These are phyloP conservation scores for Xerocomellus amylosporus DNA, from an alignment of 768 basidiomycete species.

Conservation along the genomic window DNA sequence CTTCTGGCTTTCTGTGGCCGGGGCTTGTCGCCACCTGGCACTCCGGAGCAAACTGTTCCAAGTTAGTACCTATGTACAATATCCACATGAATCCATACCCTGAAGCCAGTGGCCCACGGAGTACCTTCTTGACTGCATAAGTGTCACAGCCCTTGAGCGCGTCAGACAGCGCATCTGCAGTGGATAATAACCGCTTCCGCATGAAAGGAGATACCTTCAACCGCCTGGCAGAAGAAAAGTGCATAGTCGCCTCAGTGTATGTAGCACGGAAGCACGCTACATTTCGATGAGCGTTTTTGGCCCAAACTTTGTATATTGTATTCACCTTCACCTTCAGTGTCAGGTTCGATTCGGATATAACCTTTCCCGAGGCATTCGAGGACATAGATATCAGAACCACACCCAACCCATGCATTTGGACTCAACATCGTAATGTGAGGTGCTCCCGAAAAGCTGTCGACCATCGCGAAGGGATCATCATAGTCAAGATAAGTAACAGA, in stretches of 20 bases:
- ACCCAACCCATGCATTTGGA: constrained; percentile 73
- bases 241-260: constrained; percentile 52
- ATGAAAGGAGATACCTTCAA: constrained; percentile 54
- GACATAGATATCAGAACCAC: constrained; percentile 67
- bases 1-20: constrained; percentile 63
- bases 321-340: constrained; percentile 37
- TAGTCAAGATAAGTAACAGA: constrained; percentile 75
- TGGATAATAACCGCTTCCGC: constrained; percentile 50
- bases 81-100: constrained; percentile 41
- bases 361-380: constrained; percentile 75
- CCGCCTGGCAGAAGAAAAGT: constrained; percentile 40
- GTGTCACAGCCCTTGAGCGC: constrained; percentile 71
- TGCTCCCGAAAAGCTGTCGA: constrained; percentile 46
- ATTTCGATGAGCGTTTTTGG: constrained; percentile 8
- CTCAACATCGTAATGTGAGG: constrained; percentile 57
- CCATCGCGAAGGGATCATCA: constrained; percentile 66
- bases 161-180: constrained; percentile 51
- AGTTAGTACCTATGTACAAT: constrained; percentile 3
- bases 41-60: constrained; percentile 51
- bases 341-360: constrained; percentile 58
- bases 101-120: constrained; percentile 44
- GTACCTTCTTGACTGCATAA: constrained; percentile 54
- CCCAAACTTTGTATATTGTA: neutral
- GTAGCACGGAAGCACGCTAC: constrained; percentile 45
- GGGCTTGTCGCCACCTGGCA: constrained; percentile 62